These are phyloP conservation scores for Dispira parvispora DNA, from an alignment of 192 early-diverging fungal genomes.

Conservation along the genomic window DNA sequence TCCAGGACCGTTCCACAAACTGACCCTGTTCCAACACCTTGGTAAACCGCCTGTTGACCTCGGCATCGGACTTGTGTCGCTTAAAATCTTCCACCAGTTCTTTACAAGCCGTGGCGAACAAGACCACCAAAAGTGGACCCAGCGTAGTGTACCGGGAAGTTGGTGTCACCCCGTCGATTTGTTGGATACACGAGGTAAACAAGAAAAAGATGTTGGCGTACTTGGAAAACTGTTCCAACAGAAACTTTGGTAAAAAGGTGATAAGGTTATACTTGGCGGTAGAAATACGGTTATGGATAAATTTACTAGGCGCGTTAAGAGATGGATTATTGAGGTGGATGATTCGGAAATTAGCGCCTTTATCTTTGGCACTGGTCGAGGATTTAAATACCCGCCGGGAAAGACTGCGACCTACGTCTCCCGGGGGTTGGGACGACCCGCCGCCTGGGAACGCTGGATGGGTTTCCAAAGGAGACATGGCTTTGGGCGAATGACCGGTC, in stretches of 20 bases:
- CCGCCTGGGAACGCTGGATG: background rate
- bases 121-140: slow-evolving; percentile 64
- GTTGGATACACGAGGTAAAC: slow-evolving; percentile 93
- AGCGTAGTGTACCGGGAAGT: slow-evolving; percentile 79
- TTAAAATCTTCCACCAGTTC: slow-evolving; percentile 87
- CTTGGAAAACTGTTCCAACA: slow-evolving; percentile 95
- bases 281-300: slow-evolving; percentile 80
- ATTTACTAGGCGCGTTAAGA: slow-evolving; percentile 64
- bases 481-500: slow-evolving; percentile 4
- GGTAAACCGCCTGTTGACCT: slow-evolving; percentile 48
- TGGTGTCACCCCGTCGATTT: slow-evolving; percentile 89
- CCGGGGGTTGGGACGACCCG: background rate
- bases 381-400: background rate
- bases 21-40: slow-evolving; percentile 35
- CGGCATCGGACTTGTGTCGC: slow-evolving; percentile 55
- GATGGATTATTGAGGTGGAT: slow-evolving; percentile 79
- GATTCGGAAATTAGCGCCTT: slow-evolving; percentile 34
- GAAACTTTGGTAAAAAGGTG: slow-evolving; percentile 91
- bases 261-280: slow-evolving; percentile 90
- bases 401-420: background rate
- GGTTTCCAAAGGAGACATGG: slow-evolving; percentile 4
- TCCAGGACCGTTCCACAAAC: slow-evolving; percentile 65
- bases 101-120: slow-evolving; percentile 80
- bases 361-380: background rate
- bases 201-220: slow-evolving; percentile 99